Percentiles rank a stretch among this genome's conserved stretches.
phyloP scores from a whole-genome alignment of 2,329 filamentous ascomycete genomes.

The Fusarium luffae region DNA sequence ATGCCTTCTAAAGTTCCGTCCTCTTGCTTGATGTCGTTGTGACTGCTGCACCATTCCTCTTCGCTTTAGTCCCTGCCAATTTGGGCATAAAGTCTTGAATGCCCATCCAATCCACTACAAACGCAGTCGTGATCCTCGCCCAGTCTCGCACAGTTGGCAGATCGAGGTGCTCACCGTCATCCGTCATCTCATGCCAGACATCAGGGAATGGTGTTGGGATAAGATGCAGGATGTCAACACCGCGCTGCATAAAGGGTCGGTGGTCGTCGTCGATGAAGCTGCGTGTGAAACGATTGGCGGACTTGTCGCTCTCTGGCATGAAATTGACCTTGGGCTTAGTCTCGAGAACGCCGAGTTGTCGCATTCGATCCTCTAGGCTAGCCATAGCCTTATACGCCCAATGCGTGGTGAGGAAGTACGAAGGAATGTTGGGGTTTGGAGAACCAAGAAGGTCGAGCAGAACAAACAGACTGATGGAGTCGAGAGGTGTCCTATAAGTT shows the following conservation, averaged over 20 bases:
- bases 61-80: conserved; percentile 36
- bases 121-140: conserved; percentile 84
- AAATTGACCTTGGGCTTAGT: conserved; percentile 66
- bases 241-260: conserved; percentile 85
- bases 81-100: conserved; percentile 59
- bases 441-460: conserved; percentile 90
- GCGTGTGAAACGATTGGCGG: conserved; percentile 57
- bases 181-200: conserved; percentile 88
- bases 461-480: conserved; percentile 87
- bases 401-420: conserved; percentile 89
- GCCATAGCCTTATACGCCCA: conserved; percentile 90
- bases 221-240: conserved; percentile 88
- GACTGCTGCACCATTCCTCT: conserved; percentile 43
- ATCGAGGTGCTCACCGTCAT: conserved; percentile 88
- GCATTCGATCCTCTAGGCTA: conserved; percentile 77
- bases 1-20: conserved; percentile 48
- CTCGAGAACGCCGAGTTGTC: conserved; percentile 73
- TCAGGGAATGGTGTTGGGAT: conserved; percentile 85
- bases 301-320: conserved; percentile 71
- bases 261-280: conserved; percentile 85
- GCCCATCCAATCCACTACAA: conserved; percentile 93
- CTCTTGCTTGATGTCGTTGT: conserved; percentile 44
- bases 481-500: conserved; percentile 78
- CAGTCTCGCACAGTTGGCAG: conserved; percentile 84
- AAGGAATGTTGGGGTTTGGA: conserved; percentile 76